Conservation (phyloP, 176 grass and related monocot genomes). For the Hsuehochloa calcarea region DNA sequence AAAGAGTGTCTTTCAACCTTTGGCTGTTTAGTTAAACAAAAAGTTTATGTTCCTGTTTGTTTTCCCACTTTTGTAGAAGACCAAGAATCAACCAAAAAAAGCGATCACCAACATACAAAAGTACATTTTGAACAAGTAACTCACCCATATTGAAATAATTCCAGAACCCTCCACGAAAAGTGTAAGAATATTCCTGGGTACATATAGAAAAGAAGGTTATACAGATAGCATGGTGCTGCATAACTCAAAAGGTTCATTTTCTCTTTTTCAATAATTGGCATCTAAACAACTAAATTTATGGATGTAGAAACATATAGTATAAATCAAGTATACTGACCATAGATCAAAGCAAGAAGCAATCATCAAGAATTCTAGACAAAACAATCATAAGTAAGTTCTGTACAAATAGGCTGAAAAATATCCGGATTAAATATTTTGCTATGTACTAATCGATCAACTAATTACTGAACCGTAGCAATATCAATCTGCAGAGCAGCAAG, state of each 20-base stretch:
- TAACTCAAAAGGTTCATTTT: conserved; percentile 4
- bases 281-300: not conserved
- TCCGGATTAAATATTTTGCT: not conserved
- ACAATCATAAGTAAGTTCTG: not conserved
- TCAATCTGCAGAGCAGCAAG: too few species aligned
- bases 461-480: too few species aligned
- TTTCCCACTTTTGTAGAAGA: not conserved
- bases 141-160: conserved; percentile 99
- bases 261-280: not conserved
- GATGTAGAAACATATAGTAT: not conserved
- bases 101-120: conserved; percentile 14
- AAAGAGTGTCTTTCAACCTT: conserved; percentile 29
- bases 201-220: conserved; percentile 21
- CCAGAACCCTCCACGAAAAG: conserved; percentile 88
- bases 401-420: not conserved
- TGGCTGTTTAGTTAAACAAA: conserved; percentile 20
- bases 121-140: conserved; percentile 40
- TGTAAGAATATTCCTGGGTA: conserved; percentile 69
- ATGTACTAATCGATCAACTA: too few species aligned
- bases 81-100: conserved; percentile 3
- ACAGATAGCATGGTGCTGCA: not conserved
- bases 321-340: not conserved
- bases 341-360: not conserved
- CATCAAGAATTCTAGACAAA: not conserved
- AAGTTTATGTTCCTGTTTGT: not conserved